phyloP scores from a whole-genome alignment of 1,139 yeast genomes.

The Geotrichum citri-aurantii region DNA sequence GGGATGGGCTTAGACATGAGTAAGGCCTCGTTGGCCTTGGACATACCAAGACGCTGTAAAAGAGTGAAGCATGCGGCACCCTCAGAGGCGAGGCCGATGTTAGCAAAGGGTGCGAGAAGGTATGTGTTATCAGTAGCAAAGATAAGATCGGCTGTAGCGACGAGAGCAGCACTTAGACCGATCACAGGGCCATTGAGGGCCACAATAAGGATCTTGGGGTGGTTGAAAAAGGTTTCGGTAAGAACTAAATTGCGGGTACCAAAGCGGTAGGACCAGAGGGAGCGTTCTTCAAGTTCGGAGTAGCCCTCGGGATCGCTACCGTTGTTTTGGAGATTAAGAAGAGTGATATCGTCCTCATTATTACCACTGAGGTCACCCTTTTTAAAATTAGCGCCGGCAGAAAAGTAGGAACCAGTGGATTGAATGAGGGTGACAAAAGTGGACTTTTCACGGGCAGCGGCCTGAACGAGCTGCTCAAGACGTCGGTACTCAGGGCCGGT shows the following conservation, averaged over 20 bases:
- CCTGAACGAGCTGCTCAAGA: conserved; percentile 54
- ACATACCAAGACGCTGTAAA: conserved; percentile 65
- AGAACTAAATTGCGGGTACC: conserved; percentile 66
- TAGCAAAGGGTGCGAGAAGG: conserved; percentile 71
- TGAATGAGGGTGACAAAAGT: conserved; percentile 64
- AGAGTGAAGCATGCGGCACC: conserved; percentile 72
- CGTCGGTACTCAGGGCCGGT: conserved; percentile 59
- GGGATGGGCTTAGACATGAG: conserved; percentile 61
- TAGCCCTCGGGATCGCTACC: conserved; percentile 16
- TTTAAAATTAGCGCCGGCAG: conserved; percentile 77
- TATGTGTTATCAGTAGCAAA: conserved; percentile 63
- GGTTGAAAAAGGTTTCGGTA: conserved; percentile 65
- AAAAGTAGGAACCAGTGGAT: conserved; percentile 69
- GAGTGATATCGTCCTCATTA: conserved; percentile 26
- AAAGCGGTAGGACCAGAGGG: conserved; percentile 47
- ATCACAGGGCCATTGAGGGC: conserved; percentile 86
- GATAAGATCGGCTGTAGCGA: conserved; percentile 69
- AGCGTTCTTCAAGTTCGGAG: conserved; percentile 1
- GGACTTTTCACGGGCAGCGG: conserved; percentile 61
- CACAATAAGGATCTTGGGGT: conserved; percentile 63
- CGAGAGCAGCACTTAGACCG: conserved; percentile 71
- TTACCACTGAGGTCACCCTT: conserved; percentile 31
- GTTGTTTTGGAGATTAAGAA: conserved; percentile 19
- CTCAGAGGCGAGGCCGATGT: conserved; percentile 78
- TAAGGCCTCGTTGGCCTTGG: conserved; percentile 68